Conservation (phyloP, 176 grass and related monocot species). For the Zoysia japonica region DNA sequence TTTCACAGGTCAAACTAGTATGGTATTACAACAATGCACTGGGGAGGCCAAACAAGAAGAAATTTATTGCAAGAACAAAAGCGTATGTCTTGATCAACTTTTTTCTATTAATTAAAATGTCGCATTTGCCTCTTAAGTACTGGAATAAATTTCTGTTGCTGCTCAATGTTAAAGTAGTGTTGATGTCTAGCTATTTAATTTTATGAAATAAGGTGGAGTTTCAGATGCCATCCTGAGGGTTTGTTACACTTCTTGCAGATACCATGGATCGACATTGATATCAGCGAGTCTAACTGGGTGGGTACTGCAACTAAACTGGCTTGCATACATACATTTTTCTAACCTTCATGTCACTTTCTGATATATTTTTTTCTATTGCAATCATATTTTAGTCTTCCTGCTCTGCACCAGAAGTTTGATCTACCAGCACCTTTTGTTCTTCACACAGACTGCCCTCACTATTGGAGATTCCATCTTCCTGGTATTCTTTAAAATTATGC, state of each 20-base stretch:
- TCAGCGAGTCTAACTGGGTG: constrained; percentile 89
- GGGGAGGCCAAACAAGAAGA: constrained; percentile 95
- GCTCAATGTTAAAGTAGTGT: not conserved
- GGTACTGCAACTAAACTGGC: constrained; percentile 15
- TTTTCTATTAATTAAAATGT: constrained; percentile 6
- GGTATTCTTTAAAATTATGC: constrained; percentile 51
- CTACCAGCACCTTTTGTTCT: constrained; percentile 90
- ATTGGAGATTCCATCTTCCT: constrained; percentile 90
- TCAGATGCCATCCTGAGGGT: constrained; percentile 16
- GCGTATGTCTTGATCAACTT: constrained; percentile 44
- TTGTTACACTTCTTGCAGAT: constrained; percentile 59
- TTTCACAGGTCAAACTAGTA: constrained; percentile 88
- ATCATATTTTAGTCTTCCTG: constrained; percentile 74
- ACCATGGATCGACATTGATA: constrained; percentile 95
- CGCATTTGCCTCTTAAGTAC: constrained; percentile 5
- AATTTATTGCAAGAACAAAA: constrained; percentile 94
- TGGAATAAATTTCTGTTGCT: constrained; percentile 9
- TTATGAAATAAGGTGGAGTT: constrained; percentile 2
- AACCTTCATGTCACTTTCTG: not conserved
- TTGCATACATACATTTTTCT: constrained; percentile 16
- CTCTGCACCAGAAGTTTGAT: constrained; percentile 98
- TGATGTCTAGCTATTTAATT: constrained; percentile 8
- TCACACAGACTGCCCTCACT: constrained; percentile 95
- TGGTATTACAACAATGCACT: constrained; percentile 99
- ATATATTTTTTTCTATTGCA: constrained; percentile 19